These are phyloP conservation scores for Starmerella vitae DNA, from an alignment of 805 yeast genomes.

Conservation along the genomic window DNA sequence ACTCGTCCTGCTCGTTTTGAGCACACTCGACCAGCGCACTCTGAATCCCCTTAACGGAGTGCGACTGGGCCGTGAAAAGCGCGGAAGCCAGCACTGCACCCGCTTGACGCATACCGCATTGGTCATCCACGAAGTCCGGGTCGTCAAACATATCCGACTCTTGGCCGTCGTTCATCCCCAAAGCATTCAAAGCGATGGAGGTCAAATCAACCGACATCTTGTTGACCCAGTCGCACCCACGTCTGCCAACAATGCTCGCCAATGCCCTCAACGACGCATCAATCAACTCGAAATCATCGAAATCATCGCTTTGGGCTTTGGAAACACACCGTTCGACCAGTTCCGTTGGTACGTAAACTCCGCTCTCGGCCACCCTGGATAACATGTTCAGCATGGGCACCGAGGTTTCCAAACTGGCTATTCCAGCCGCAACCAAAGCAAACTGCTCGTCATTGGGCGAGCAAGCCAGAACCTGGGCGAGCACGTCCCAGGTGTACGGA, in stretches of 20 bases:
- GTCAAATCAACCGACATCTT: not conserved
- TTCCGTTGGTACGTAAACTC: conserved; percentile 16
- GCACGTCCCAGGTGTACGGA: conserved; percentile 19
- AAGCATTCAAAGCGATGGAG: not conserved
- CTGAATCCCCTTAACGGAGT: not conserved
- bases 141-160: conserved; percentile 3
- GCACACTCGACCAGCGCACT: not conserved
- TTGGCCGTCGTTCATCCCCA: not conserved
- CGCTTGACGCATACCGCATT: conserved; percentile 6
- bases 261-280: conserved; percentile 37
- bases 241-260: conserved; percentile 17
- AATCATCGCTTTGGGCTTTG: conserved; percentile 17
- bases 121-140: conserved; percentile 9
- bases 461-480: conserved; percentile 20
- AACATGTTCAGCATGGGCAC: not conserved
- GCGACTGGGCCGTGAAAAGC: not conserved
- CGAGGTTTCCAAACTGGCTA: not conserved
- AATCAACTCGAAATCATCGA: conserved; percentile 32
- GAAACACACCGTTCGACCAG: conserved; percentile 18
- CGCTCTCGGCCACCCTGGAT: not conserved
- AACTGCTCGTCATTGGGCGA: conserved; percentile 14
- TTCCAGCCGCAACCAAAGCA: conserved; percentile 7
- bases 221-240: not conserved
- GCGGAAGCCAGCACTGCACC: conserved; percentile 3
- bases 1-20: conserved; percentile 1